Evolutionary conservation across 2,329 filamentous ascomycete genomes (phyloP).

Genomic region (Colletotrichum cereale): DNA sequence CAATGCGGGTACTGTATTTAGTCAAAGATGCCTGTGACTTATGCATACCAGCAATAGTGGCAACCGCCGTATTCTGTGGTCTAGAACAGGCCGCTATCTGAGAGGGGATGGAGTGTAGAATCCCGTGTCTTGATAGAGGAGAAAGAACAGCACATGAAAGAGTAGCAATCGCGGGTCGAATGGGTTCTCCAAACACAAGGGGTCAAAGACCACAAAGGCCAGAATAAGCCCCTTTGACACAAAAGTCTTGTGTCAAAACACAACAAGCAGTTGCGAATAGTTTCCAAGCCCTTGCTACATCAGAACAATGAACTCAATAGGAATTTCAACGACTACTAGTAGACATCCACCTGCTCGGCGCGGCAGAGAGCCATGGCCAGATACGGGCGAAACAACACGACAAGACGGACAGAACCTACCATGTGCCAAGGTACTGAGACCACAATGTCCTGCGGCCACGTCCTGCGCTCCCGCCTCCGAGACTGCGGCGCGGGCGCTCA

Average conservation of each 20-base stretch:
- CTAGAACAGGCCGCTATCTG: not conserved
- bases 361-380: not conserved
- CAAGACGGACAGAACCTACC: not conserved
- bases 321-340: not conserved
- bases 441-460: slow-evolving; percentile 46
- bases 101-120: slow-evolving; percentile 6
- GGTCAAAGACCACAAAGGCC: not conserved
- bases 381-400: not conserved
- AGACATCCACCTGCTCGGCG: not conserved
- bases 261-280: not conserved
- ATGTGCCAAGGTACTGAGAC: slow-evolving; percentile 46
- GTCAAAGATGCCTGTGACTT: not conserved
- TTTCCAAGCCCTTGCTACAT: slow-evolving; percentile 2
- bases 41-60: not conserved
- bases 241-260: not conserved
- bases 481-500: slow-evolving; percentile 32
- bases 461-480: slow-evolving; percentile 40
- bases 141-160: not conserved
- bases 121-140: not conserved
- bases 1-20: not conserved
- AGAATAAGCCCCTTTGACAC: not conserved
- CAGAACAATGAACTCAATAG: slow-evolving; percentile 1
- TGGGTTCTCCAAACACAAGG: not conserved
- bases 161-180: not conserved
- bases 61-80: not conserved